Evolutionary conservation across 2,329 filamentous ascomycete genomes (phyloP).

Genomic region (Sporothrix variecibatus): DNA sequence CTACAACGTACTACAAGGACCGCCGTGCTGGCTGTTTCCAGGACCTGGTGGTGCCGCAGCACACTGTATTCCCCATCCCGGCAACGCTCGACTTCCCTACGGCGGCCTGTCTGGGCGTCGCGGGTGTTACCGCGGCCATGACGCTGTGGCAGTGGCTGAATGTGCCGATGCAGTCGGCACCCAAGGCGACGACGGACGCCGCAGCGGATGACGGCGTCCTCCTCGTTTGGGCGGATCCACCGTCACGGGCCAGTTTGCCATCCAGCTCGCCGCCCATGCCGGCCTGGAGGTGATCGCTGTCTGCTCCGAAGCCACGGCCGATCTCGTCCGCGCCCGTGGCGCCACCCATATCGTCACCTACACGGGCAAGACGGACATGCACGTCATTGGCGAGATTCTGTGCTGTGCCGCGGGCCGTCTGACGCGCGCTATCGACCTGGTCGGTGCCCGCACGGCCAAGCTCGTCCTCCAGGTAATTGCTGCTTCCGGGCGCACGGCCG

Average conservation of each 20-base stretch:
- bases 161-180: conserved; percentile 34
- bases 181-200: not conserved
- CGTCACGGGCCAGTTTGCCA: conserved; percentile 45
- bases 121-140: conserved; percentile 45
- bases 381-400: conserved; percentile 40
- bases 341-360: conserved; percentile 39
- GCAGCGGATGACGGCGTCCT: conserved; percentile 30
- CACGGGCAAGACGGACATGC: conserved; percentile 38
- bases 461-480: conserved; percentile 37
- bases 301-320: conserved; percentile 37
- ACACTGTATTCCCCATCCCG: conserved; percentile 46
- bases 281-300: conserved; percentile 43
- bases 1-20: conserved; percentile 44
- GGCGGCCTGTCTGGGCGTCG: conserved; percentile 45
- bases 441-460: conserved; percentile 40
- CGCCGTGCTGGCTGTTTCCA: conserved; percentile 47
- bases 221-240: conserved; percentile 46
- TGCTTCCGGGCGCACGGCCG: conserved; percentile 23
- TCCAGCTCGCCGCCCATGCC: conserved; percentile 41
- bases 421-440: conserved; percentile 43
- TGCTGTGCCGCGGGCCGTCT: conserved; percentile 34
- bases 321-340: conserved; percentile 37
- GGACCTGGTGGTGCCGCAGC: conserved; percentile 43
- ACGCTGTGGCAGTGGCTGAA: conserved; percentile 46
- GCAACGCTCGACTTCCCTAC: conserved; percentile 37